Evolutionary conservation across 2,329 filamentous ascomycete species (phyloP).

Genomic region (Zymoseptoria ardabiliae): DNA sequence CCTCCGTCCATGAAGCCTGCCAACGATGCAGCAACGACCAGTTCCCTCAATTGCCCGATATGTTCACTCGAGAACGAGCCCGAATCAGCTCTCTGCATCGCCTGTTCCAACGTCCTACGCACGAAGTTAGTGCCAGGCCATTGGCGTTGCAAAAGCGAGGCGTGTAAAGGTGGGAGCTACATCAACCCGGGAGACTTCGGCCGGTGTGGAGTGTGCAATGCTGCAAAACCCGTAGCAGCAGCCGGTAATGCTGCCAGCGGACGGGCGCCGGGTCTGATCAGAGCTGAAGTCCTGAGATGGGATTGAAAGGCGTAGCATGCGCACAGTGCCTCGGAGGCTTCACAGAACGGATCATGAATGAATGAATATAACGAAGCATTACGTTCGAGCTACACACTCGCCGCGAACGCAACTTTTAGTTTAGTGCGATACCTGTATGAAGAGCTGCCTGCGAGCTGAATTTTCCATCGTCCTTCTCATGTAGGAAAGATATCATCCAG

Average conservation of each 20-base stretch:
- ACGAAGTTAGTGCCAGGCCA: constrained; percentile 44
- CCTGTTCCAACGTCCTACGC: constrained; percentile 65
- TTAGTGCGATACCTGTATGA: too few species aligned
- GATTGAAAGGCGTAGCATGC: constrained; percentile 17
- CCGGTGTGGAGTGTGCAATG: constrained; percentile 62
- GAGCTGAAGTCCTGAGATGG: constrained; percentile 27
- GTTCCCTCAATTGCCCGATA: constrained; percentile 39
- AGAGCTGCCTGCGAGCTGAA: too few species aligned
- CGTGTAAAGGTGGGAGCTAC: constrained; percentile 53
- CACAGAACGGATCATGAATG: neutral
- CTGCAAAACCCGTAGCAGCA: constrained; percentile 18
- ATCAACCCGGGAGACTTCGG: constrained; percentile 63
- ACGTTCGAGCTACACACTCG: neutral
- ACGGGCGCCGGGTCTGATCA: constrained; percentile 20
- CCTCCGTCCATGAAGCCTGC: neutral
- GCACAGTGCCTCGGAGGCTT: neutral
- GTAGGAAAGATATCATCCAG: constrained; percentile 43
- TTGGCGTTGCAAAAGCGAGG: constrained; percentile 57
- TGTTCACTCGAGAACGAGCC: constrained; percentile 61
- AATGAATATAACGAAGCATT: neutral
- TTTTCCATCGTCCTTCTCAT: too few species aligned
- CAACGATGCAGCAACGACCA: neutral
- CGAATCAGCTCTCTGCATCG: constrained; percentile 52
- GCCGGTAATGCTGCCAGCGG: neutral
- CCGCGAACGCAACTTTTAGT: neutral